These are phyloP conservation scores for Glycine tomentella DNA, from an alignment of 306 rosid genomes.

Conservation along the genomic window DNA sequence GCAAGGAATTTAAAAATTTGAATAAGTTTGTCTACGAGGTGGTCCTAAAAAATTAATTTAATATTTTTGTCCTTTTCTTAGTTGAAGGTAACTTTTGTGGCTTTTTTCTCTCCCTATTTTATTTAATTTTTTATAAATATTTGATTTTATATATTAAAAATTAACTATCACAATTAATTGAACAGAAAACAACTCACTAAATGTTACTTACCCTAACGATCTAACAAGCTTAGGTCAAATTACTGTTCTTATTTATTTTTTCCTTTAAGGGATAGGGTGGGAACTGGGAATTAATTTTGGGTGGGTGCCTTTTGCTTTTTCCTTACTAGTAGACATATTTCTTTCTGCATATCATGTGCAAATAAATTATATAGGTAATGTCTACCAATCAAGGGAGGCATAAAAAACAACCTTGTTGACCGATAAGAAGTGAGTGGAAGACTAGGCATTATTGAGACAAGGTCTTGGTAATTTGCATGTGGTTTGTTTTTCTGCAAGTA, in stretches of 20 bases:
- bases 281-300: constrained; percentile 31
- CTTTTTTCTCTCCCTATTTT: not conserved
- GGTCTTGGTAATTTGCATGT: constrained; percentile 37
- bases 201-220: constrained; percentile 3
- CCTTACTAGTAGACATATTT: constrained; percentile 16
- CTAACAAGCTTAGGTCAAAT: constrained; percentile 31
- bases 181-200: constrained; percentile 4
- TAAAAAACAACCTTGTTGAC: constrained; percentile 45
- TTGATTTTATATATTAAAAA: not conserved
- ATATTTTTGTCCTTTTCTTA: not conserved
- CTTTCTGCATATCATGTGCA: constrained; percentile 34
- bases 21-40: not conserved
- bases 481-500: constrained; percentile 16
- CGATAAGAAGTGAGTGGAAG: constrained; percentile 36
- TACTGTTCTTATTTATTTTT: constrained; percentile 14
- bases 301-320: constrained; percentile 30
- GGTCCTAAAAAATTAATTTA: constrained; percentile 5
- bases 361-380: constrained; percentile 28
- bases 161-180: constrained; percentile 6
- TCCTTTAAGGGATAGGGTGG: constrained; percentile 13
- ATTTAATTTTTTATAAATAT: not conserved
- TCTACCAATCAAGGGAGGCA: constrained; percentile 24
- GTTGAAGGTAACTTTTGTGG: not conserved
- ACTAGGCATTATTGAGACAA: constrained; percentile 39
- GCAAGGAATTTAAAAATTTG: not conserved